Base-by-base conservation (phyloP, 805 yeast genomes). In the Cyberlindnera petersonii region DNA sequence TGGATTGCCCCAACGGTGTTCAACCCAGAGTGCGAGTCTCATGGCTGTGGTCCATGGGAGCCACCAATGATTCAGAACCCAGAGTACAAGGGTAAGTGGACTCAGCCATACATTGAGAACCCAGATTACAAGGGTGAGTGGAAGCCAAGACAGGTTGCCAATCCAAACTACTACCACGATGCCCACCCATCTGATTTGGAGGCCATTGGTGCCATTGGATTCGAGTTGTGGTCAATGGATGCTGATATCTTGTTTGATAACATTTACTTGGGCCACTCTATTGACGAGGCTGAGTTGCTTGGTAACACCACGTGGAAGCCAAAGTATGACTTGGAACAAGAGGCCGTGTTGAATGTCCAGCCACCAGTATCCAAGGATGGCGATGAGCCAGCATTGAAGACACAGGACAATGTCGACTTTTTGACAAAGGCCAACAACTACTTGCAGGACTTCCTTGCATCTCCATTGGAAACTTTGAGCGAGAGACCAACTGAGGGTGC, bases 161-260 rank as follows among this genome's bases (percentile, higher is more conserved):
- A 88, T 56, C 95, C 96, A 6, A 69, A 75, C 24, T 86, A 72
- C 60, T 75, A 60, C 48, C 79, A 74, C 50, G 86, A 80, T 53
- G 35, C 38, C 0, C 64, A 52, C 5, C 88, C 93, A 5, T 67
- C 82, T 9, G 67, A 78, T 47, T 60, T 82, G 42, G 80, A 76
- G 49, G 75, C 79, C 24, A 75, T 86, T 47, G 89, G 88, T 18
- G 95, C 84, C 9, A 52, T 87, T 31, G 96, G 95, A 8, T 85
- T 89, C 55, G 97, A 88, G 61, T 66, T 88, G 47, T 88, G 96
- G 95, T 75, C 91, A 33, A 82, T 88, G 80, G 81, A 85, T 47
- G 69, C 71, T 30, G 75, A 84, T 35, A 75, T 87, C 35, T 50
- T 85, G 58, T 86, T 88, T 58, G 86, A 86, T 59, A 86, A 88